These are phyloP conservation scores for Salvia sclarea DNA, from an alignment of 305 asterid species.

Conservation along the genomic window DNA sequence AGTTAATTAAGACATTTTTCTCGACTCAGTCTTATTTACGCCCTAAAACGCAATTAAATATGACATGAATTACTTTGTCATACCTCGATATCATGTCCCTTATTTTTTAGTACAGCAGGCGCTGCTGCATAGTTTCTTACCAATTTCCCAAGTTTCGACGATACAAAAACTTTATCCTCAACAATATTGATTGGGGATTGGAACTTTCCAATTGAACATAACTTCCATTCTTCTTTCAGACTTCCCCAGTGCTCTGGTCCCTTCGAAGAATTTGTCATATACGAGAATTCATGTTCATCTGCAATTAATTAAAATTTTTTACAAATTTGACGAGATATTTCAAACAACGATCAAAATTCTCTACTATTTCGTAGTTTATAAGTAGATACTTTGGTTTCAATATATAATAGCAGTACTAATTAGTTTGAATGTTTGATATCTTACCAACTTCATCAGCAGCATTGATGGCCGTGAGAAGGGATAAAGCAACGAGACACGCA, in stretches of 20 bases:
- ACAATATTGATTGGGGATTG: conserved; percentile 72
- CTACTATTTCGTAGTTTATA: too few species aligned
- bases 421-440: background rate
- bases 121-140: conserved; percentile 42
- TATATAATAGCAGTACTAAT: too few species aligned
- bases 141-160: conserved; percentile 31
- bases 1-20: background rate
- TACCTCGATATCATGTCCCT: conserved; percentile 67
- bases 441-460: conserved; percentile 34
- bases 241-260: conserved; percentile 67
- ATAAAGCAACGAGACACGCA: conserved; percentile 20
- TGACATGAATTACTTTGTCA: background rate
- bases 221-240: conserved; percentile 45
- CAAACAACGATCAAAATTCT: too few species aligned
- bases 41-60: too few species aligned
- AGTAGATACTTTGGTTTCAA: too few species aligned
- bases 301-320: conserved; percentile 10
- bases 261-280: conserved; percentile 19
- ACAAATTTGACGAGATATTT: background rate
- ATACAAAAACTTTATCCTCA: conserved; percentile 27
- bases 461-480: conserved; percentile 22
- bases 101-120: conserved; percentile 43
- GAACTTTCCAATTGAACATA: conserved; percentile 47
- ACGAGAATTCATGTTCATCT: conserved; percentile 42
- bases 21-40: background rate